Evolutionary conservation across 2,329 filamentous ascomycete species (phyloP).

Genomic region (Colletotrichum sp.): DNA sequence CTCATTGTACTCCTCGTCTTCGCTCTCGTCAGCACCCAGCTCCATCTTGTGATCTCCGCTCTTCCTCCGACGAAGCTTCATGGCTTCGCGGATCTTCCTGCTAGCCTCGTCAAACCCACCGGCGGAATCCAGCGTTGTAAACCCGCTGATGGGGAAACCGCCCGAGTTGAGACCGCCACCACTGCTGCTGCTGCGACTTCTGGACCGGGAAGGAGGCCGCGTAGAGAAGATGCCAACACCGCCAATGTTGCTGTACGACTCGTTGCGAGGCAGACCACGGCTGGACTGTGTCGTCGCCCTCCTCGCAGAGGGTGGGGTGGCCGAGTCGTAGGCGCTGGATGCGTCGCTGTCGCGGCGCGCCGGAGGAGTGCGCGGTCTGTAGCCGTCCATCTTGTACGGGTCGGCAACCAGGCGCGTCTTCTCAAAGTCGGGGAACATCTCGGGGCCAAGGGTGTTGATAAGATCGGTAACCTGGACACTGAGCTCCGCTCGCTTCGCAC

Average conservation of each 20-base stretch:
- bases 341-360: conserved; percentile 54
- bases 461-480: conserved; percentile 85
- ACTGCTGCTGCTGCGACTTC: conserved; percentile 72
- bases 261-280: conserved; percentile 76
- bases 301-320: conserved; percentile 44
- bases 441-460: conserved; percentile 94
- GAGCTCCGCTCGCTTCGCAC: conserved; percentile 73
- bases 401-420: conserved; percentile 72
- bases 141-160: conserved; percentile 71
- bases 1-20: conserved; percentile 47
- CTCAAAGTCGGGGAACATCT: conserved; percentile 97
- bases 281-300: conserved; percentile 60
- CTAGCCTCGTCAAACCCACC: conserved; percentile 83
- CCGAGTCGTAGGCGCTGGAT: conserved; percentile 44
- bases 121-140: conserved; percentile 71
- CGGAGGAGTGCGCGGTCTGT: conserved; percentile 25
- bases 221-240: conserved; percentile 90
- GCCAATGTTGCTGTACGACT: conserved; percentile 91
- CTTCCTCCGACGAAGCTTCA: conserved; percentile 68
- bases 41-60: conserved; percentile 41
- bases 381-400: conserved; percentile 44
- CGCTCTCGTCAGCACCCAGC: conserved; percentile 43
- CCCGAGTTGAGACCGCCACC: conserved; percentile 65
- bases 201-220: conserved; percentile 80
- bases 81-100: conserved; percentile 82